These are phyloP conservation scores for Aspergillus calidoustus DNA, from an alignment of 2,329 filamentous ascomycete genomes.

Conservation along the genomic window DNA sequence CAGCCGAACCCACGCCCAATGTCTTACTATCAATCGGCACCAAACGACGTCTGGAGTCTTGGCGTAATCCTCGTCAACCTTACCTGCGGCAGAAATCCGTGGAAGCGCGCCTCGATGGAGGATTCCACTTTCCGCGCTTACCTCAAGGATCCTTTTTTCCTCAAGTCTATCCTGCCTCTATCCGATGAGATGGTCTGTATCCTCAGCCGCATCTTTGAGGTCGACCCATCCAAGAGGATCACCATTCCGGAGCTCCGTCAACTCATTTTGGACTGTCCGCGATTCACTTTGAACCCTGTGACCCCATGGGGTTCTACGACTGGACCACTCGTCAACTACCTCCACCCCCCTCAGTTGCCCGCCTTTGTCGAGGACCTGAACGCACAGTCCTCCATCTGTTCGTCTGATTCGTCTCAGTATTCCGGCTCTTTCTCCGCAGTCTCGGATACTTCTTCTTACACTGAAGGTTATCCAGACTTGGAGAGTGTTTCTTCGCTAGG, in stretches of 20 bases:
- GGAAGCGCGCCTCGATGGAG: slow-evolving; percentile 93
- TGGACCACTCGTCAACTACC: slow-evolving; percentile 39
- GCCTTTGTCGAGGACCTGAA: slow-evolving; percentile 39
- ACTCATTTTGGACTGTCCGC: slow-evolving; percentile 75
- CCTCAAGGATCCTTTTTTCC: slow-evolving; percentile 80
- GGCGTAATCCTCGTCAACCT: slow-evolving; percentile 97
- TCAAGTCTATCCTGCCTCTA: slow-evolving; percentile 90
- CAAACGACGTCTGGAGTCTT: slow-evolving; percentile 98
- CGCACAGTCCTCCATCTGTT: slow-evolving; percentile 43
- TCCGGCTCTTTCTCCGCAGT: slow-evolving; percentile 46
- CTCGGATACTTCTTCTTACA: slow-evolving; percentile 45
- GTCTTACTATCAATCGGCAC: slow-evolving; percentile 84
- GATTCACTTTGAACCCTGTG: slow-evolving; percentile 63
- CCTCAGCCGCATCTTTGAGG: slow-evolving; percentile 83
- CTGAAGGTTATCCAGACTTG: slow-evolving; percentile 42
- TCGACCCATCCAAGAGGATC: slow-evolving; percentile 81
- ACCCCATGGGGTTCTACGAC: slow-evolving; percentile 45
- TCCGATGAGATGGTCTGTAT: slow-evolving; percentile 89
- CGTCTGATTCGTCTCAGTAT: slow-evolving; percentile 40
- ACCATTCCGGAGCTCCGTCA: slow-evolving; percentile 77
- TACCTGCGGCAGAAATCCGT: slow-evolving; percentile 96
- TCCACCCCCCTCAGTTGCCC: slow-evolving; percentile 41
- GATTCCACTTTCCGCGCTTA: slow-evolving; percentile 95
- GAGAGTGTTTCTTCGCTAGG: slow-evolving; percentile 43
- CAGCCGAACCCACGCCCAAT: slow-evolving; percentile 71